Evolutionary conservation across 441 rosid species (phyloP), one percentile per base, ranked within the genome.

Genomic region (Euphorbia schlechtendalii): DNA sequence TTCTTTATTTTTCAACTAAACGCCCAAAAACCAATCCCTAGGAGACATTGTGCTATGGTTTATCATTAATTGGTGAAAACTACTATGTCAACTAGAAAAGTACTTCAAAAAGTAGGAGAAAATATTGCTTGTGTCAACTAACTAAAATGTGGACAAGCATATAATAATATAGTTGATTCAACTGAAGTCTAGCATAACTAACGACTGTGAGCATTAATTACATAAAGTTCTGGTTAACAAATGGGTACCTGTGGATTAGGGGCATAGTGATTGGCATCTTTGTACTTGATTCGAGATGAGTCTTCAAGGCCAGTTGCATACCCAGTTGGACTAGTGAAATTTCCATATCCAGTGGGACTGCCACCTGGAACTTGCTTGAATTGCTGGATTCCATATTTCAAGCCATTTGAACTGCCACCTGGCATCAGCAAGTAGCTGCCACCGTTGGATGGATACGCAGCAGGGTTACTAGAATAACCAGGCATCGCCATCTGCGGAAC

Each of bases 401-500:
- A 80, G 65, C 92, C 88, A 69, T 88, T 84, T 8, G 92, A 84
- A 76, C 87, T 77, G 65, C 90, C 86, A 61, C 96, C 96, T 51
- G 90, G 92, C 96, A 92, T 88, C 74, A 92, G 65, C 86, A 88
- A 63, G 73, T 87, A 92, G 73, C 84, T 81, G 76, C 78, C 86
- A 65, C 94, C 94, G 74, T 82, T 88, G 34, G 94, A 81, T 60
- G 96, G 96, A 69, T 92, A 96, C 12, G 98, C 77, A 74, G 84
- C 86, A 56, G 89, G 85, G 68, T 84, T 89, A 71, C 83, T 81
- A 24, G 98, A 85, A 76, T 89, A 92, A 25, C 96, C 96, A 61
- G 89, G 90, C 90, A 92, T 81, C 48, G 95, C 90, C 88, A 92
- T 86, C 55, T 84, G 96, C 14, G 96, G 96, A 15, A 86, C 83